These are phyloP conservation scores for Potentilla sterilis DNA, from an alignment of 306 rosid genomes.

Conservation along the genomic window DNA sequence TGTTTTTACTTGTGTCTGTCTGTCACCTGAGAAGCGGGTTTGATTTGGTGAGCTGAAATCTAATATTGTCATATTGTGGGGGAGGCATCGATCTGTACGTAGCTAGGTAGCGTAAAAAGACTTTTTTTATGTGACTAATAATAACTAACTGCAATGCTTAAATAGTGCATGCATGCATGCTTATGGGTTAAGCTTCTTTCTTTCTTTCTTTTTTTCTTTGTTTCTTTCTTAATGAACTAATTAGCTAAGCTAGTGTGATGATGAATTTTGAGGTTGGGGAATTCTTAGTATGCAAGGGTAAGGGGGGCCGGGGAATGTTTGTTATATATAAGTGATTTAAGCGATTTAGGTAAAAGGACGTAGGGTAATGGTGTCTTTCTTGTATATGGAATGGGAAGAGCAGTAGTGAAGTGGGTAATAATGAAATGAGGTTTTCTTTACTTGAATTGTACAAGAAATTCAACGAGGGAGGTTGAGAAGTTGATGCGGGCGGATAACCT, in stretches of 20 bases:
- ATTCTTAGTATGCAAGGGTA: neutral
- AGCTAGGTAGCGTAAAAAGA: neutral
- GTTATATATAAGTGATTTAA: neutral
- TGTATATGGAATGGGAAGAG: neutral
- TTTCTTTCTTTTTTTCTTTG: neutral
- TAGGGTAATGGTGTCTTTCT: neutral
- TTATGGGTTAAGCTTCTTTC: neutral
- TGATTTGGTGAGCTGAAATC: conserved; percentile 80
- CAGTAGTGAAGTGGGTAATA: neutral
- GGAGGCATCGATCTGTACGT: neutral
- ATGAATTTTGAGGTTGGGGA: no score
- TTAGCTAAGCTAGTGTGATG: neutral
- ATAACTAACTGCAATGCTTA: neutral
- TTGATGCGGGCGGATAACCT: conserved; percentile 18
- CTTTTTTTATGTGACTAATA: neutral
- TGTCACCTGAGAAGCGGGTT: conserved; percentile 19
- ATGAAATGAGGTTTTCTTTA: neutral
- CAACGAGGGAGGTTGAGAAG: conserved; percentile 16
- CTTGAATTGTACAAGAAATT: neutral
- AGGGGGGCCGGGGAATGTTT: neutral
- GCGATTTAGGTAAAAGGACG: neutral
- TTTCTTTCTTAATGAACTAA: neutral
- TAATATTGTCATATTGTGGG: neutral
- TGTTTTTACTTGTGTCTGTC: conserved; percentile 19
- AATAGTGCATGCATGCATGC: neutral